These are phyloP conservation scores for Blastobotrys persicus DNA, from an alignment of 1,139 yeast species.

Conservation along the genomic window DNA sequence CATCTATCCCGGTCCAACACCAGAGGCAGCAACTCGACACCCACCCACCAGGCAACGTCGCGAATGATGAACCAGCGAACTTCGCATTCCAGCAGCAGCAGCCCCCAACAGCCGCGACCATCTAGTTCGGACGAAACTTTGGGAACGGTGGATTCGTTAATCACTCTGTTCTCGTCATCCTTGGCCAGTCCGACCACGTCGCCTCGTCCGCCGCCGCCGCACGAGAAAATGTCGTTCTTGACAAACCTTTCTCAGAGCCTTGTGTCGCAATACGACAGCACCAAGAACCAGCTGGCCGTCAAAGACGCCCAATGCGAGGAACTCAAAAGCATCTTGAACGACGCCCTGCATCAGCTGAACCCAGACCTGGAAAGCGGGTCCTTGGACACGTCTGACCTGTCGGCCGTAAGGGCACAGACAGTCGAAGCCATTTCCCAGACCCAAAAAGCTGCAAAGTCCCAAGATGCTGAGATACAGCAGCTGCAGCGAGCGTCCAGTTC, in stretches of 20 bases:
- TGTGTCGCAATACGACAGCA: slow-evolving; percentile 3
- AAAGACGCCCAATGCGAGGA: slow-evolving; percentile 10
- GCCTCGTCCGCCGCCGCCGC: slow-evolving; percentile 6
- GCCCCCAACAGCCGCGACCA: not conserved
- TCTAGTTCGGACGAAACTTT: slow-evolving; percentile 6
- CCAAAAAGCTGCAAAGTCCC: not conserved
- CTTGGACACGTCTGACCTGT: not conserved
- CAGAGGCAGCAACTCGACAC: slow-evolving; percentile 9
- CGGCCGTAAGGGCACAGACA: slow-evolving; percentile 2
- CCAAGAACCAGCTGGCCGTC: slow-evolving; percentile 4
- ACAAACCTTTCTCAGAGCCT: slow-evolving; percentile 6
- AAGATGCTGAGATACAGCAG: not conserved
- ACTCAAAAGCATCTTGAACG: slow-evolving; percentile 4
- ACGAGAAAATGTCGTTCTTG: slow-evolving; percentile 2
- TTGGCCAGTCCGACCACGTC: slow-evolving; percentile 10
- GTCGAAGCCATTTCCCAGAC: slow-evolving; percentile 5
- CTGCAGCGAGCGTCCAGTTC: not conserved
- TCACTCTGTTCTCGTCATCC: slow-evolving; percentile 3
- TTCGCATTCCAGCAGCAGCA: slow-evolving; percentile 3
- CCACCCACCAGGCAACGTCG: slow-evolving; percentile 8
- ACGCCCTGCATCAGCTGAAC: slow-evolving; percentile 8
- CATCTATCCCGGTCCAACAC: slow-evolving; percentile 10
- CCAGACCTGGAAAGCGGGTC: slow-evolving; percentile 8
- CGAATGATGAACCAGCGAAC: slow-evolving; percentile 14
- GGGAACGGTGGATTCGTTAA: slow-evolving; percentile 6